phyloP scores from a whole-genome alignment of 495 filamentous ascomycete species.

The Paragyromitra xinjiangensis region DNA sequence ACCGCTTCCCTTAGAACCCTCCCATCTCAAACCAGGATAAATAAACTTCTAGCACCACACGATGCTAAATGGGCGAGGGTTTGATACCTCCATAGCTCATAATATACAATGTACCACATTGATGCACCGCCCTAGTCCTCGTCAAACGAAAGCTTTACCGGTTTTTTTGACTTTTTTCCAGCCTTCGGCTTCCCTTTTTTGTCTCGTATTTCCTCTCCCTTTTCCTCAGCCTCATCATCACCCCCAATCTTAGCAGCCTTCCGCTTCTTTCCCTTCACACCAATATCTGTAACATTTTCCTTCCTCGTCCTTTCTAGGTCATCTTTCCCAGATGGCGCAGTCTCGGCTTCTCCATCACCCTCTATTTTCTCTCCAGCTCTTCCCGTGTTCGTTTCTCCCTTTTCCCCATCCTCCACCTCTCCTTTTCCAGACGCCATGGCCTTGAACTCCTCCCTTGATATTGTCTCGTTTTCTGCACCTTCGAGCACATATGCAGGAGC shows the following conservation, averaged over 20 bases:
- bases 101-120: conserved; percentile 20
- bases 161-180: conserved; percentile 45
- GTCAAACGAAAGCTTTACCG: conserved; percentile 55
- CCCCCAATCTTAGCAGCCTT: conserved; percentile 53
- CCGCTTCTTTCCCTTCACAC: conserved; percentile 51
- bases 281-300: conserved; percentile 44
- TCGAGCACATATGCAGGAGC: conserved; percentile 64
- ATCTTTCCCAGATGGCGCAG: neutral
- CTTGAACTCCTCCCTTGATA: conserved; percentile 61
- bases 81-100: conserved; percentile 22
- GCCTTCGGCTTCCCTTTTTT: conserved; percentile 38
- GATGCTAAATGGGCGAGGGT: conserved; percentile 8
- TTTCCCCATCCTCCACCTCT: conserved; percentile 4
- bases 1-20: too few species aligned
- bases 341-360: neutral
- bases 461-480: conserved; percentile 59
- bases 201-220: conserved; percentile 12
- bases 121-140: conserved; percentile 31
- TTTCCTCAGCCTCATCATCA: conserved; percentile 44
- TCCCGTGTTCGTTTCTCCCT: conserved; percentile 22
- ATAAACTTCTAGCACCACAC: conserved; percentile 8
- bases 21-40: neutral
- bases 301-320: conserved; percentile 12
- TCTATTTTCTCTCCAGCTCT: neutral
- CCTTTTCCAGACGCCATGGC: conserved; percentile 56